These are phyloP conservation scores for Emergomyces orientalis DNA, from an alignment of 2,329 filamentous ascomycete species.

Conservation along the genomic window DNA sequence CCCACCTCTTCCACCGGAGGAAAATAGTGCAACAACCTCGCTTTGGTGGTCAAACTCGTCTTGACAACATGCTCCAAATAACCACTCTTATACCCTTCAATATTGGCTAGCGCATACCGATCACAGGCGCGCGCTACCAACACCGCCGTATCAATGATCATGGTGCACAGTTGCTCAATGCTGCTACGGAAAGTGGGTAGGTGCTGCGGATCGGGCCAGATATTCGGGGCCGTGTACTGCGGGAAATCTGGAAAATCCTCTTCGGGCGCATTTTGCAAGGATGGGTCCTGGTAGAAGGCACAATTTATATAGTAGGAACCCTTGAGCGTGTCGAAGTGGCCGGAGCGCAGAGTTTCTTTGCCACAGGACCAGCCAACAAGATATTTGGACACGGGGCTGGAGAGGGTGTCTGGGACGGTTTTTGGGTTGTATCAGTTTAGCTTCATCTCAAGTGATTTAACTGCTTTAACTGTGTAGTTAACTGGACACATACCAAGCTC, in stretches of 20 bases:
- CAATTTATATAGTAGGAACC: conserved; percentile 58
- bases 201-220: conserved; percentile 65
- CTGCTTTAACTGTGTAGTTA: neutral
- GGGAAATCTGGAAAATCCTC: conserved; percentile 50
- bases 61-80: conserved; percentile 83
- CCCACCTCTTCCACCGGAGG: conserved; percentile 36
- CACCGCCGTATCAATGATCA: conserved; percentile 84
- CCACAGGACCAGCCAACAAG: conserved; percentile 56
- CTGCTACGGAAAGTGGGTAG: conserved; percentile 67
- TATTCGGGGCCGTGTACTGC: conserved; percentile 81
- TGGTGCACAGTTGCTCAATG: conserved; percentile 64
- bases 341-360: conserved; percentile 53
- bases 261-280: conserved; percentile 30
- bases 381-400: conserved; percentile 45
- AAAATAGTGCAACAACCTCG: conserved; percentile 86
- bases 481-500: conserved; percentile 52
- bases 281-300: conserved; percentile 41
- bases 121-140: conserved; percentile 88
- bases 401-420: conserved; percentile 29
- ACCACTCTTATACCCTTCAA: conserved; percentile 62
- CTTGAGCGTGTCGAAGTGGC: conserved; percentile 53
- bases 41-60: conserved; percentile 81
- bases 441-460: neutral
- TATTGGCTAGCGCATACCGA: conserved; percentile 68
- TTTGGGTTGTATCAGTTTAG: neutral